Base-by-base conservation (phyloP, 225 moss, liverwort and hornwort species). In the Climacium dendroides region DNA sequence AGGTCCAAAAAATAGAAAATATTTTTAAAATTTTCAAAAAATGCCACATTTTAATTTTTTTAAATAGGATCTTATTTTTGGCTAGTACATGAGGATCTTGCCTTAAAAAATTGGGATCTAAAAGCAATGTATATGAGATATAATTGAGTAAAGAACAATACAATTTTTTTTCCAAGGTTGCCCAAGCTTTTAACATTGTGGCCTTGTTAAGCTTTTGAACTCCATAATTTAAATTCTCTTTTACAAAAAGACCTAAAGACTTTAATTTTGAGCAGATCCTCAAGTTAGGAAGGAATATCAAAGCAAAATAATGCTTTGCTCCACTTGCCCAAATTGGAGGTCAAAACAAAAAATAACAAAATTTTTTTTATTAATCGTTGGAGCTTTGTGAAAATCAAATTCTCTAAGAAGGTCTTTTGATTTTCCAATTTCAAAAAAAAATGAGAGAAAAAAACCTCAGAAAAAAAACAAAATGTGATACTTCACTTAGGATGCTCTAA, bases 131-230 rank as follows among this genome's bases (percentile, higher is more conserved):
- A 0, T 25, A 3, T 69, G 14, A 69, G 8, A 69, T 69, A 22
- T 69, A 4, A 15, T 11, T 3, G 4, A 69, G 8, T 14, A 41
- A 39, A 69, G 5, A 41, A 0, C 4, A 69, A 15, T 0, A 2
- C 14, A 25, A 4, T 24, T 2, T 8, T 69, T 37, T 37, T 7
- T 69, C 8, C 1, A 41, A 41, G 8, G 25, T 69, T 25, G 15
- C 8, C 0, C 2, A 3, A 69, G 5, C 25, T 25, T 41, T 39
- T 69, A 14, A 7, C 4, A 24, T 14, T 39, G 14, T 7, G 13
- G 1, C 13, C 39, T 66, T 67, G 23, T 23, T 2, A 67, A 67
- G 12, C 37, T 67, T 13, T 67, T 0, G 1, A 69, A 39, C 39
- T 0, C 2, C 1, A 8, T 25, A 41, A 41, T 4, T 70, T 7